Base-by-base conservation (phyloP, 1,139 yeast species). In the Scheffersomyces parashehatae region DNA sequence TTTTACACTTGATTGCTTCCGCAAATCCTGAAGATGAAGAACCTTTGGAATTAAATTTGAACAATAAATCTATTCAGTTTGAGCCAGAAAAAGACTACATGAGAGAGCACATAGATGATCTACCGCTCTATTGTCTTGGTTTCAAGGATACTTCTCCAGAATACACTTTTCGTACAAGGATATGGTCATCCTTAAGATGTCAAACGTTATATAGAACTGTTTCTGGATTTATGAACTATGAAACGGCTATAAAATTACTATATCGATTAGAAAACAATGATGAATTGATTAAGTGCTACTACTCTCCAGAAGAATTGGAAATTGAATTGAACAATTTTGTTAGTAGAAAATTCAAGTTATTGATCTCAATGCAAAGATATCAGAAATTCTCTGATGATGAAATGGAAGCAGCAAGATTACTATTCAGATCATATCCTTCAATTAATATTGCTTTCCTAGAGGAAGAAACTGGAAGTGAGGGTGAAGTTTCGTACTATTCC, bases 171-270 rank as follows among this genome's bases (percentile, higher is more conserved):
- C 67, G 95, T 55, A 86, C 95, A 1, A 72, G 95, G 53, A 75
- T 87, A 1, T 88, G 96, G 96, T 86, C 95, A 0, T 86, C 95
- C 0, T 64, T 84, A 42, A 70, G 95, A 51, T 78, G 88, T 2
- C 96, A 88, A 56, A 88, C 96, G 0, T 67, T 88, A 39, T 88
- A 83, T 53, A 69, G 96, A 12, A 88, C 96, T 0, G 73, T 87
- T 2, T 79, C 89, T 0, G 96, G 96, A 0, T 87, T 88, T 53
- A 77, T 77, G 76, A 85, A 85, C 53, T 85, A 86, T 56, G 70
- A 77, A 14, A 72, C 76, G 31, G 96, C 96, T 0, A 75, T 88
- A 15, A 82, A 81, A 52, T 64, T 87, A 15, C 67, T 88, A 4
- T 81, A 81, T 52, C 69, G 82, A 38, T 77, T 84, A 35, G 96